These are phyloP conservation scores for Solanum habrochaites DNA, from an alignment of 257 asterid genomes.

Conservation along the genomic window DNA sequence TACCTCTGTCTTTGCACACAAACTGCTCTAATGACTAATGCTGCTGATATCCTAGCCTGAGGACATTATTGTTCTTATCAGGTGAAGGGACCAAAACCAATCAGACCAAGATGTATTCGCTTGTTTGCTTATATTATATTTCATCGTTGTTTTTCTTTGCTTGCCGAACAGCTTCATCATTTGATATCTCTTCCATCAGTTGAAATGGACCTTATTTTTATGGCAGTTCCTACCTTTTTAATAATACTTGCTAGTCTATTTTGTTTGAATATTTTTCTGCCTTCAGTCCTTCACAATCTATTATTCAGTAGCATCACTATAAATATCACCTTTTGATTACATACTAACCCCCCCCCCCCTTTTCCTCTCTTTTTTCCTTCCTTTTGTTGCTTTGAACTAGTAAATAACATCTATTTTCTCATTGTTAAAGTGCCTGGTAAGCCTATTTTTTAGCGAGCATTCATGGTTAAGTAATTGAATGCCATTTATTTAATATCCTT, in stretches of 20 bases:
- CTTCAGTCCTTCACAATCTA: background rate
- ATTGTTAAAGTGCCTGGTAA: background rate
- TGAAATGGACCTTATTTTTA: background rate
- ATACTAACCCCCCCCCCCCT: background rate
- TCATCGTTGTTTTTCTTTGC: background rate
- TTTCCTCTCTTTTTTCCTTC: background rate
- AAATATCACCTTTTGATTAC: background rate
- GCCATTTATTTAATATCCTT: background rate
- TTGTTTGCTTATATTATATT: background rate
- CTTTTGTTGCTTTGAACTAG: background rate
- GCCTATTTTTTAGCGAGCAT: background rate
- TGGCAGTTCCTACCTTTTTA: background rate
- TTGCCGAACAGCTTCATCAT: background rate
- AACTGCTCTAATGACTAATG: background rate
- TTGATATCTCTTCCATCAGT: background rate
- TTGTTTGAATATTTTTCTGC: background rate
- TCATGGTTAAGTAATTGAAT: background rate
- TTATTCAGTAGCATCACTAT: background rate
- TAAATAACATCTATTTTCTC: background rate
- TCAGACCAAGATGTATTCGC: background rate
- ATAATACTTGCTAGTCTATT: background rate
- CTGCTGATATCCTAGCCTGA: background rate
- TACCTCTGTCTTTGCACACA: background rate
- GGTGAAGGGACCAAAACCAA: background rate
- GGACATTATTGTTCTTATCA: background rate